A percentile compares a stretch with the other conserved stretches of the same genome.
These are phyloP conservation scores for Bidens hawaiensis DNA, from an alignment of 140 eudicot species.

Conservation along the genomic window DNA sequence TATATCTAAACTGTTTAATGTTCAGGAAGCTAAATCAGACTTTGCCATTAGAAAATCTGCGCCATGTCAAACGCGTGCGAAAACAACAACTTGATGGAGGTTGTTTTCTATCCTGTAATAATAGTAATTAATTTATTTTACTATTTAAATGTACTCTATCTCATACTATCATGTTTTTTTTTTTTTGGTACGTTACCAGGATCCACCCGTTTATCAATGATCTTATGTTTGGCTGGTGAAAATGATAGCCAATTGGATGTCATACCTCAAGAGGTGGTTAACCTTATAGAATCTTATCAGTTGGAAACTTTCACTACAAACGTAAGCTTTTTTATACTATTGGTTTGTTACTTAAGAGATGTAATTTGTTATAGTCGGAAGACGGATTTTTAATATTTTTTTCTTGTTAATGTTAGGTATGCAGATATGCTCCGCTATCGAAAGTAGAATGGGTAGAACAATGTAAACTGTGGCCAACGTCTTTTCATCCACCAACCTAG, in stretches of 20 bases:
- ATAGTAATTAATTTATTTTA: not conserved
- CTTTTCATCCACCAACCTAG: constrained; percentile 97
- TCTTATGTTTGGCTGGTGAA: constrained; percentile 69
- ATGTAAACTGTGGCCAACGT: constrained; percentile 92
- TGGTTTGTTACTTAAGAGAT: constrained; percentile 1
- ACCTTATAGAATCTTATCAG: constrained; percentile 62
- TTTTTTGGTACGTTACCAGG: constrained; percentile 47
- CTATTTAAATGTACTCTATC: constrained; percentile 1
- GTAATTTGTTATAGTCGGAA: not conserved
- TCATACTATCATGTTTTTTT: not conserved
- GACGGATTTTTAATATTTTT: not conserved
- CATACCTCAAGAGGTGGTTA: constrained; percentile 52
- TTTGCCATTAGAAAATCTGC: constrained; percentile 69
- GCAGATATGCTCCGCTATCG: constrained; percentile 71
- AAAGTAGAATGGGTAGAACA: constrained; percentile 98
- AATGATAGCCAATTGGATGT: constrained; percentile 30
- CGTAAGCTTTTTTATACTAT: constrained; percentile 45
- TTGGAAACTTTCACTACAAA: constrained; percentile 72
- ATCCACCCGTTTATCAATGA: constrained; percentile 39
- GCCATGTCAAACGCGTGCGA: constrained; percentile 82
- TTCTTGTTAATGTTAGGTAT: constrained; percentile 25
- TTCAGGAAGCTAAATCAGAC: constrained; percentile 72
- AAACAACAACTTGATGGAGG: constrained; percentile 56
- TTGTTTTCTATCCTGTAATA: constrained; percentile 8
- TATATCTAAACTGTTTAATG: not conserved